Percentiles rank a stretch among this genome's conserved stretches.
Conservation (phyloP, 352 stramenopile species). For the Phytophthora pini region DNA sequence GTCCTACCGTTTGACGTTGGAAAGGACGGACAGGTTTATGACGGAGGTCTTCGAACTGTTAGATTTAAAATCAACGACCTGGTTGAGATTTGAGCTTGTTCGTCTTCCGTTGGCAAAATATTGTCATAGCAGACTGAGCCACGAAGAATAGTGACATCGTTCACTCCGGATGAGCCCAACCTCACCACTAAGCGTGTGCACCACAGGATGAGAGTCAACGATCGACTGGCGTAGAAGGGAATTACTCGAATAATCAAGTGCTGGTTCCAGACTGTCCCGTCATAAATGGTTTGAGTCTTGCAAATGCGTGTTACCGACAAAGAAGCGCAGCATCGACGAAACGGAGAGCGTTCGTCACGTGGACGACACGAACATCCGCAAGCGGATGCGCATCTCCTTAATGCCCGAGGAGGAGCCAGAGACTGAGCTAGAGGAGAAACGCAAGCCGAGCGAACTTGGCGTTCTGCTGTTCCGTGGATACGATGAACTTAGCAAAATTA, state of each 20-base stretch:
- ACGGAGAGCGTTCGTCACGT: constrained; percentile 23
- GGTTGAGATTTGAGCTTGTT: constrained; percentile 3
- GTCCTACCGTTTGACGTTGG: too few relatives aligned
- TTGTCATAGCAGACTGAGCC: constrained; percentile 42
- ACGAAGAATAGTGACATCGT: constrained; percentile 32
- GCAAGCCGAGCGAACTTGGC: constrained; percentile 42
- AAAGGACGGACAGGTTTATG: too few relatives aligned
- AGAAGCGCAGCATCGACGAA: constrained; percentile 44
- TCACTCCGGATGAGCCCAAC: constrained; percentile 7
- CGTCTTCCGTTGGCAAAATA: constrained; percentile 24
- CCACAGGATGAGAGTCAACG: constrained; percentile 17
- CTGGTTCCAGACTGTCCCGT: too few relatives aligned
- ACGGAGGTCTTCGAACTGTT: too few relatives aligned
- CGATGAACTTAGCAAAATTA: constrained; percentile 72
- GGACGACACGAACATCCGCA: constrained; percentile 10
- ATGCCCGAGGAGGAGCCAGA: constrained; percentile 24
- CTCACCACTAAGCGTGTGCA: constrained; percentile 9
- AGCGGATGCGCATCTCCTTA: constrained; percentile 31
- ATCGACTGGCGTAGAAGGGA: constrained; percentile 22
- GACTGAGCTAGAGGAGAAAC: constrained; percentile 30
- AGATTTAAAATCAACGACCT: constrained; percentile 11
- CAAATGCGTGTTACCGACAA: too few relatives aligned
- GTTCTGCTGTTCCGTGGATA: constrained; percentile 66
- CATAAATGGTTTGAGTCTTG: too few relatives aligned
- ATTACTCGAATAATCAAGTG: constrained; percentile 6